Evolutionary conservation across 2,329 filamentous ascomycete species (phyloP).

Genomic region (Alternaria gansuensis): DNA sequence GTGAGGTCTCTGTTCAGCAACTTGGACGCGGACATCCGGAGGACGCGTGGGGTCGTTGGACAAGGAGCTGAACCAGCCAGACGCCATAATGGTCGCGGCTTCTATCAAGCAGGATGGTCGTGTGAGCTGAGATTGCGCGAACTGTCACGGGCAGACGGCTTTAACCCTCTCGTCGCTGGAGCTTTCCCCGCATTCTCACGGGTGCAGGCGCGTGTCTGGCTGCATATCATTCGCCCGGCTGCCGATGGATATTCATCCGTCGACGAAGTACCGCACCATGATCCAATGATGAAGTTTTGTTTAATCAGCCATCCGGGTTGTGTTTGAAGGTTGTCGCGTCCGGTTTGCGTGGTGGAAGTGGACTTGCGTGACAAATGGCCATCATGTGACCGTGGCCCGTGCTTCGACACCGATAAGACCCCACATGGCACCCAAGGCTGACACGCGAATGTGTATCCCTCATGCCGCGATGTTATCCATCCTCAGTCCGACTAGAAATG

Average conservation of each 20-base stretch:
- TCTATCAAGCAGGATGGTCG: constrained; percentile 6
- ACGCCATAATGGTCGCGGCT: constrained; percentile 32
- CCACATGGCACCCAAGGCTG: constrained; percentile 12
- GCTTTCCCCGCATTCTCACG: constrained; percentile 39
- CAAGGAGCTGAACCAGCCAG: constrained; percentile 42
- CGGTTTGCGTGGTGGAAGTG: constrained; percentile 4
- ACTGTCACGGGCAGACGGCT: constrained; percentile 11
- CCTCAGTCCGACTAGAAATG: neutral
- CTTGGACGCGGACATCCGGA: constrained; percentile 45
- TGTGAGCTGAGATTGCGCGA: constrained; percentile 9
- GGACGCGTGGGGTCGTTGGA: constrained; percentile 31
- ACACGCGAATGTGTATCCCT: constrained; percentile 11
- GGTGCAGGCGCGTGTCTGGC: constrained; percentile 15
- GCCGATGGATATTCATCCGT: neutral
- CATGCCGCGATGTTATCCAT: constrained; percentile 4
- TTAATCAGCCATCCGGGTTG: constrained; percentile 12
- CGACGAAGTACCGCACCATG: constrained; percentile 1
- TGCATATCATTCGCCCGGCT: constrained; percentile 20
- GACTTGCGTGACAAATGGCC: constrained; percentile 7
- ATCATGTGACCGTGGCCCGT: constrained; percentile 17
- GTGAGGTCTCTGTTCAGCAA: constrained; percentile 45
- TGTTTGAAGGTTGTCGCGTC: constrained; percentile 3
- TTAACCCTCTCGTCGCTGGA: constrained; percentile 24
- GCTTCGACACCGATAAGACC: constrained; percentile 4
- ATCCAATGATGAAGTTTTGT: constrained; percentile 15